Evolutionary conservation across 768 basidiomycete species (phyloP), one percentile per base, ranked within the genome.

Genomic region (Exsudoporus frostii): DNA sequence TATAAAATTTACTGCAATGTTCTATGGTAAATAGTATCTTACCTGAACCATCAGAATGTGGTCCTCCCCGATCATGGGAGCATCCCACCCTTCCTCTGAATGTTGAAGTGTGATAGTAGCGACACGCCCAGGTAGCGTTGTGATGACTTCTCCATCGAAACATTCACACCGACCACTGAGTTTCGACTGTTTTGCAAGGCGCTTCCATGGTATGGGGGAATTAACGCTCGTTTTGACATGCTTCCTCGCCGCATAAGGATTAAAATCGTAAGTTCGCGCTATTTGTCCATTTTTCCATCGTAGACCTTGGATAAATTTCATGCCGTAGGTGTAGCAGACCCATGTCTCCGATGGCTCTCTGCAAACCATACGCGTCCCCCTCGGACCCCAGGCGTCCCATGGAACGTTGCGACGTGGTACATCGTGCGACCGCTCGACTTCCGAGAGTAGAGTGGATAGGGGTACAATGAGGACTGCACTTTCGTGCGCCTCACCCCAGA

Each of bases 51-150:
- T 57, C 2, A 74, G 41, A 22, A 74, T 60, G 19, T 66, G 65
- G 45, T 74, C 63, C 52, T 74, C 73, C 5, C 69, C 63, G 13
- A 74, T 60, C 74, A 74, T 74, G 24, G 60, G 61, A 34, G 68
- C 64, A 5, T 64, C 63, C 67, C 69, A 71, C 10, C 58, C 60
- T 7, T 56, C 37, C 8, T 58, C 53, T 27, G 36, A 49, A 27
- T 42, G 40, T 5, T 52, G 27, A 39, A 68, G 60, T 4, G 46
- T 33, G 41, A 68, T 3, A 37, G 24, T 47, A 27, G 48, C 50
- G 17, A 65, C 69, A 50, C 60, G 65, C 19, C 68, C 67, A n/a
- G 70, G 71, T 14, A 70, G 51, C 33, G 36, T 48, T 14, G 71
- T 73, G 4, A 22, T 25, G 15, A 73, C 60, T 11, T 63, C 52